Conservation (phyloP, 2,329 filamentous ascomycete genomes). For the Atkinsonella hypoxylon region DNA sequence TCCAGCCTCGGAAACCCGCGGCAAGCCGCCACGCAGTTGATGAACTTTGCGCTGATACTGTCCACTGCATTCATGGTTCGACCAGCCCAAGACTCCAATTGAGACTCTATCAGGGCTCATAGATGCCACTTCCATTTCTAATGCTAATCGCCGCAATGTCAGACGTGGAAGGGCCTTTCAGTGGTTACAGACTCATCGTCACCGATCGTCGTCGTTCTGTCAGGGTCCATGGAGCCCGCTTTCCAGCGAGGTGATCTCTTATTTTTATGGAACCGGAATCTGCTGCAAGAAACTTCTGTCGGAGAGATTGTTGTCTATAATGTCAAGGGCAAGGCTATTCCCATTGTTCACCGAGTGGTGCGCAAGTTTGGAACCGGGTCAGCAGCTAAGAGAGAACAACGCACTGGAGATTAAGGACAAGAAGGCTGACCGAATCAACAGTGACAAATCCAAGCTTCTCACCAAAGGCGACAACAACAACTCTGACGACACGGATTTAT, state of each 20-base stretch:
- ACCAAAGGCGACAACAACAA: conserved; percentile 98
- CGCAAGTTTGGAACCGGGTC: conserved; percentile 55
- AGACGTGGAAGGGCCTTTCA: conserved; percentile 82
- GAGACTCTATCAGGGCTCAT: background rate
- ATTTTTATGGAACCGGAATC: conserved; percentile 64
- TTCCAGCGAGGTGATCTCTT: conserved; percentile 69
- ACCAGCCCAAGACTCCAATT: background rate
- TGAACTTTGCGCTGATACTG: conserved; percentile 85
- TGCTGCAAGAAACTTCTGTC: conserved; percentile 41
- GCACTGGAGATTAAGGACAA: too few relatives aligned
- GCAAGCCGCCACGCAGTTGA: conserved; percentile 67
- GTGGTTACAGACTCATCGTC: conserved; percentile 63
- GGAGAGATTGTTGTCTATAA: conserved; percentile 58
- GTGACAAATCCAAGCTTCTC: conserved; percentile 56
- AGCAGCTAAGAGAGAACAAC: conserved; percentile 12
- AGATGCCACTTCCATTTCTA: too few relatives aligned
- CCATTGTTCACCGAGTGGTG: conserved; percentile 89
- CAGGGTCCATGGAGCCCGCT: conserved; percentile 73
- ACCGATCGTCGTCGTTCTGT: conserved; percentile 74
- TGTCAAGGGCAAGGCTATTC: conserved; percentile 86
- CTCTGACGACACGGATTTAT: conserved; percentile 80
- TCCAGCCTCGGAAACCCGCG: conserved; percentile 61
- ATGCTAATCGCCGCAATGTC: background rate
- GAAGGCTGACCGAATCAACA: conserved; percentile 16
- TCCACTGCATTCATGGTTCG: conserved; percentile 81